phyloP scores from a whole-genome alignment of 768 basidiomycete genomes.

The Lactarius sanguifluus region DNA sequence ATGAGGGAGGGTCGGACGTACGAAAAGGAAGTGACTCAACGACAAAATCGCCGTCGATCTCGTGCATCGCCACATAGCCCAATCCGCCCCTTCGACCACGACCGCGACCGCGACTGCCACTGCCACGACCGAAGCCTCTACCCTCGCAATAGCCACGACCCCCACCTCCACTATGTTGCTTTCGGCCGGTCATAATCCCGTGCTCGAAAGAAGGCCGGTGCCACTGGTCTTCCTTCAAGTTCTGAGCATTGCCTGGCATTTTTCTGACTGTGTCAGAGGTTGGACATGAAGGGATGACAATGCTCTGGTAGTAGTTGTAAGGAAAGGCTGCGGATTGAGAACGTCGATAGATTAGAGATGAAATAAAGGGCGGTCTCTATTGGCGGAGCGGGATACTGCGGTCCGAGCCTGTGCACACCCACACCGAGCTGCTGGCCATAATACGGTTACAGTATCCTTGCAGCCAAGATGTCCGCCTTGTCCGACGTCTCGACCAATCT shows the following conservation, averaged over 20 bases:
- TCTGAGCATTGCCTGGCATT: background rate
- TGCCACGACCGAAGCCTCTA: slow-evolving; percentile 33
- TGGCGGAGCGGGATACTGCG: background rate
- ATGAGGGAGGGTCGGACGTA: background rate
- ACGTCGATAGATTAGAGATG: background rate
- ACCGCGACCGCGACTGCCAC: slow-evolving; percentile 36
- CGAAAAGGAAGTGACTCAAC: too few relatives aligned
- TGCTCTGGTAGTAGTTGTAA: background rate
- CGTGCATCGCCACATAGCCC: too few relatives aligned
- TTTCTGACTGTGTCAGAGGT: background rate
- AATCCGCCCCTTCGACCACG: too few relatives aligned
- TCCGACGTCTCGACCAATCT: slow-evolving; percentile 56
- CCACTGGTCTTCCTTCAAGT: background rate
- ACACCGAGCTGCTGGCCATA: too few relatives aligned
- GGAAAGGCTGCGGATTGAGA: background rate
- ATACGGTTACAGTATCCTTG: too few relatives aligned
- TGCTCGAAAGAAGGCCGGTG: background rate
- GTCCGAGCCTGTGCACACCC: too few relatives aligned
- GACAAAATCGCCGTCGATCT: too few relatives aligned
- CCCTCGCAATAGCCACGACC: slow-evolving; percentile 32
- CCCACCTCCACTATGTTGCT: slow-evolving; percentile 30
- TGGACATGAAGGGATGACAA: background rate
- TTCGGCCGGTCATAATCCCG: slow-evolving; percentile 16
- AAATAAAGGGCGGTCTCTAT: too few relatives aligned
- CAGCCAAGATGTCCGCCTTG: slow-evolving; percentile 59